Evolutionary conservation across 1,284 basidiomycete species (phyloP).

Genomic region (Ganoderma boninense): DNA sequence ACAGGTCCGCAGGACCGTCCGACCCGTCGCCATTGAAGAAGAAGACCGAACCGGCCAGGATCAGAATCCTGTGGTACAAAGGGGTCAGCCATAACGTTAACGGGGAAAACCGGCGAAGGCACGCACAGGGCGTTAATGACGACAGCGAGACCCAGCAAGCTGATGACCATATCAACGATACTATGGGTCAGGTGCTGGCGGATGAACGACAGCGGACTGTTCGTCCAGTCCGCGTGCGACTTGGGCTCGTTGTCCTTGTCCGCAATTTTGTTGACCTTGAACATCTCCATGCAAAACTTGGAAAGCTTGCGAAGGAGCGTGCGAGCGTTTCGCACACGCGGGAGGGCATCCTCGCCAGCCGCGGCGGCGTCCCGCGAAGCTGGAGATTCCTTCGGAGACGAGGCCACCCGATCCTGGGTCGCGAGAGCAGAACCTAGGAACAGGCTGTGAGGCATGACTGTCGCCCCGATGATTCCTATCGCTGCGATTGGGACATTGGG

Average conservation of each 20-base stretch:
- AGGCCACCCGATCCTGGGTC: constrained; percentile 73
- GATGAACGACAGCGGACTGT: constrained; percentile 76
- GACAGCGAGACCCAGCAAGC: constrained; percentile 82
- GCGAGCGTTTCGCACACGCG: constrained; percentile 4
- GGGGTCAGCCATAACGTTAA: constrained; percentile 1
- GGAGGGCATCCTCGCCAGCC: neutral
- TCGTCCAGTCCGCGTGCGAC: constrained; percentile 51
- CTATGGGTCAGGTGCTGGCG: constrained; percentile 81
- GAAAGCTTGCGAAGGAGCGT: neutral
- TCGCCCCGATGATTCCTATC: constrained; percentile 84
- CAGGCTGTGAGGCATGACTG: constrained; percentile 91
- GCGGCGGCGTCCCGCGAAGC: neutral
- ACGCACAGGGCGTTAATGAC: constrained; percentile 83
- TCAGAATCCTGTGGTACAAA: constrained; percentile 59
- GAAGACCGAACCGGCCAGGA: constrained; percentile 77
- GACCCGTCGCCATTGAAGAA: constrained; percentile 58
- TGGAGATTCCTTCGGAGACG: constrained; percentile 21
- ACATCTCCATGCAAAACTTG: neutral
- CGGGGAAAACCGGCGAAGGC: neutral
- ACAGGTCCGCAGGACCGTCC: constrained; percentile 70
- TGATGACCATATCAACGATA: constrained; percentile 68
- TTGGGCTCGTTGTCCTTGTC: neutral
- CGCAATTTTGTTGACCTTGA: constrained; percentile 2
- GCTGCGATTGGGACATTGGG: constrained; percentile 50
- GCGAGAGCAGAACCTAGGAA: constrained; percentile 90